Conservation (phyloP, 352 stramenopile species). For the Pythium pectinolyticum region DNA sequence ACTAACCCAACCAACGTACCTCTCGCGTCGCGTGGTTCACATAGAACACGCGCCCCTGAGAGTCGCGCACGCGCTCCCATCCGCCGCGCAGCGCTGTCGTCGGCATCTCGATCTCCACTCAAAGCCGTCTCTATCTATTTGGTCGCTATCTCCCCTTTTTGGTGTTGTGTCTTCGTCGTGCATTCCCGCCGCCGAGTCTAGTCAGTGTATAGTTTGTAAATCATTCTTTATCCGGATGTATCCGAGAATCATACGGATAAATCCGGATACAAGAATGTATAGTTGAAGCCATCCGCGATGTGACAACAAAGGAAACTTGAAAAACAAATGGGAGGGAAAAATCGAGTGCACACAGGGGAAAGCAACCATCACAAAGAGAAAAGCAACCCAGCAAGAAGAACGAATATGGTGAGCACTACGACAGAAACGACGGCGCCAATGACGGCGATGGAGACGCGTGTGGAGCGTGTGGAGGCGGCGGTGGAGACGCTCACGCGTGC, state of each 20-base stretch:
- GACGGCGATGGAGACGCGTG: slow-evolving; percentile 3
- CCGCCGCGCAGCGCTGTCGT: slow-evolving; percentile 28
- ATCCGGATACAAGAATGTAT: too few species aligned
- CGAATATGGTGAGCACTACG: slow-evolving; percentile 1
- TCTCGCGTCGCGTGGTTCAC: slow-evolving; percentile 82
- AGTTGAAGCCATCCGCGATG: too few species aligned
- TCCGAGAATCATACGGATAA: too few species aligned
- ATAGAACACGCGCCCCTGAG: slow-evolving; percentile 84
- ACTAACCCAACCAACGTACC: slow-evolving; percentile 39
- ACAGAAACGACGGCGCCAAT: too few species aligned
- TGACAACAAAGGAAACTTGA: too few species aligned
- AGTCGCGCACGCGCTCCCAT: slow-evolving; percentile 82
- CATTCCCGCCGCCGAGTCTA: too few species aligned
- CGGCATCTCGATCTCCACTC: too few species aligned
- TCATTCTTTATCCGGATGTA: too few species aligned
- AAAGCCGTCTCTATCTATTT: too few species aligned
- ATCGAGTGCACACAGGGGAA: too few species aligned
- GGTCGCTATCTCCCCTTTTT: neutral
- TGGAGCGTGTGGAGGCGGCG: slow-evolving; percentile 14
- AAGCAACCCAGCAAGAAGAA: slow-evolving; percentile 2
- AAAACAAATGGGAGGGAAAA: too few species aligned
- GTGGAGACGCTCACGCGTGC: slow-evolving; percentile 3
- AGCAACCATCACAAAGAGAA: slow-evolving; percentile 12
- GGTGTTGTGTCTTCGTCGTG: neutral
- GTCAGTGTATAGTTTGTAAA: too few species aligned